A percentile compares a stretch with the other conserved stretches of the same genome.
phyloP scores from a whole-genome alignment of 1,284 basidiomycete species.

The Tilletiopsis washingtonensis region DNA sequence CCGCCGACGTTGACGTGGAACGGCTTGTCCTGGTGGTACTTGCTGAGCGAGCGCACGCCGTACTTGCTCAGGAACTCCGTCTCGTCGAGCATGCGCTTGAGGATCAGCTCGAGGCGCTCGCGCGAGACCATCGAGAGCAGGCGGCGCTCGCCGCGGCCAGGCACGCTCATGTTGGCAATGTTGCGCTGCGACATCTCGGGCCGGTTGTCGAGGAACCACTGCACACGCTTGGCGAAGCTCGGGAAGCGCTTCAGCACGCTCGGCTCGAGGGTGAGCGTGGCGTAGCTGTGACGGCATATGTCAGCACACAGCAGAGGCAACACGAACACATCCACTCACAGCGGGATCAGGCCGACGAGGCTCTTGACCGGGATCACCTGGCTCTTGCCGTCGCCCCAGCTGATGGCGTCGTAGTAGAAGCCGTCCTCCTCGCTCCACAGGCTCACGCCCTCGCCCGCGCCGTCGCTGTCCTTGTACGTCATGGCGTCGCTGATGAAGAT shows the following conservation, averaged over 20 bases:
- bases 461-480: constrained; percentile 69
- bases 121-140: constrained; percentile 84
- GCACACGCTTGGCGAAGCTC: constrained; percentile 94
- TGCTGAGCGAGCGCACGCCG: constrained; percentile 78
- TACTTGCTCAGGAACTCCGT: constrained; percentile 85
- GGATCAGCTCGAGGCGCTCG: constrained; percentile 74
- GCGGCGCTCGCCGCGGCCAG: constrained; percentile 63
- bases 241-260: constrained; percentile 79
- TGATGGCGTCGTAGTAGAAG: constrained; percentile 95
- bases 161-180: constrained; percentile 76
- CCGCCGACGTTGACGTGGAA: constrained; percentile 92
- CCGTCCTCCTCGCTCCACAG: constrained; percentile 95
- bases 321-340: no score
- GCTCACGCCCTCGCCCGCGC: constrained; percentile 57
- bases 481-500: constrained; percentile 59
- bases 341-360: constrained; percentile 87
- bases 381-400: constrained; percentile 59
- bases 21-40: constrained; percentile 80
- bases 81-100: constrained; percentile 87
- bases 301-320: no score
- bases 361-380: constrained; percentile 87
- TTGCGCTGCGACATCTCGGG: constrained; percentile 78
- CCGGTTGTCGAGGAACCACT: constrained; percentile 94
- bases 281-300: constrained; percentile 56
- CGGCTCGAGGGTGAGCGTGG: constrained; percentile 86